Base-by-base conservation (phyloP, 2,329 filamentous ascomycete species). In the Lachnellula suecica region DNA sequence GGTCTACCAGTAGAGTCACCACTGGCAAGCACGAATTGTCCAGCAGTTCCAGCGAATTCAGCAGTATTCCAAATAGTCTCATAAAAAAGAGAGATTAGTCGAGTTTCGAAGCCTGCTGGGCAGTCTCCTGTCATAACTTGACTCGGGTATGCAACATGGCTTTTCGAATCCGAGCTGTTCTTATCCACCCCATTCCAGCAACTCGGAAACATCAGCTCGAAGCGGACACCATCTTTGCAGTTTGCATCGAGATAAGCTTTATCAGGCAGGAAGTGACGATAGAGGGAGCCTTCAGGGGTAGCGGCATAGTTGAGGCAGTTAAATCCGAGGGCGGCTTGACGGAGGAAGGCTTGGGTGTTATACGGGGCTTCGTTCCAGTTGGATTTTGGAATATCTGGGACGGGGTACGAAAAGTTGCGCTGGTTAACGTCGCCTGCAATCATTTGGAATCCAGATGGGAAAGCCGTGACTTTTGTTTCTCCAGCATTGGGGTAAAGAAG, bases 281-380 rank as follows among this genome's bases (percentile, higher is more conserved):
- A 88, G 31, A 96, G 79, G 13, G 91, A 88, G 1, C 80, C 79
- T 47, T 67, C 65, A 2, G 64, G 56, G 0, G 70, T 63, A 22
- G 71, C 75, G 27, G 63, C 64, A 68, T 97, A 97, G 81, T 97
- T 86, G 55, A 99, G 74, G 72, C 94, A 97, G 78, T 97, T 97
- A 81, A 96, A 96, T 3, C 94, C 93, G 24, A 97, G 63, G 9
- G 92, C 90, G 56, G 92, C 91, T 75, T 96, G 88, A 46, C 74
- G 74, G 34, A 97, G 80, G 47, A 85, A 81, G 15, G 72, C 70
- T 74, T 96, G 91, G 43, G 67, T 71, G 10, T 85, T 87, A 63
- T 82, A 79, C 3, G 56, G 57, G 2, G 68, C 72, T 4, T 71
- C 66, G 22, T 71, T 71, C 92, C 92, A 97, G 22, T 71, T 58